Base-by-base conservation (phyloP, 2,329 filamentous ascomycete species). In the Aureobasidium leucospermi region DNA sequence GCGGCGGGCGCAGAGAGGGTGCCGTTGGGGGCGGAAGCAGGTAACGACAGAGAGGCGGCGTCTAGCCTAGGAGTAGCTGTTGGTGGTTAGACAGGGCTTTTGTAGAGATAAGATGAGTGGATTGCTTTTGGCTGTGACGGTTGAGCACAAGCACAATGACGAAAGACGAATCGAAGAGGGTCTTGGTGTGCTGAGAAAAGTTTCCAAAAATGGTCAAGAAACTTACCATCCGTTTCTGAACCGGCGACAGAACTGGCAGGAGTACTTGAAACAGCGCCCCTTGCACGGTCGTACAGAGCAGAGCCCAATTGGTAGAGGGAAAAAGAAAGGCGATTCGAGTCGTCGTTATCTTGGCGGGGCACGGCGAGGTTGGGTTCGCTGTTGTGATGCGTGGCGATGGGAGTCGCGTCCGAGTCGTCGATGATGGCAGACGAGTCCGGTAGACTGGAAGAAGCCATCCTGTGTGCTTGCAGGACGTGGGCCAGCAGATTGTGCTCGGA, bases 301-400 rank as follows among this genome's bases (percentile, higher is more conserved):
- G 86, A 88, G 46, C 83, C 82, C 28, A 88, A 74, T 34, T 87
- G 90, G 68, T 88, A 87, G 53, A 89, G 75, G 7, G 86, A 89
- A 61, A 87, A 81, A 28, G 88, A 91, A 69, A 88, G 78, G 53
- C 88, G 84, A 67, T 89, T 87, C 46, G 77, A 77, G 41, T 86
- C 76, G 41, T 70, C 68, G 23, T 65, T 65, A 48, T 70, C 69
- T 7, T 65, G 60, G 60, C 68, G 63, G 48, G 60, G 60, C 15
- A 52, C 51, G 28, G 42, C 43, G 42, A 61, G 42, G 43, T 39
- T 48, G 31, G 55, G n/a, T 5, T 58, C 39, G 79, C 73, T 42
- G 78, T 69, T 59, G 86, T 83, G 78, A 69, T 60, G 86, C 83
- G 72, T 28, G 62, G 61, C 13, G 9, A 41, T 60, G 9, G 62